Evolutionary conservation across 2,329 filamentous ascomycete species (phyloP), one percentile per base, ranked within the genome.

Genomic region (Colletotrichum aenigma): DNA sequence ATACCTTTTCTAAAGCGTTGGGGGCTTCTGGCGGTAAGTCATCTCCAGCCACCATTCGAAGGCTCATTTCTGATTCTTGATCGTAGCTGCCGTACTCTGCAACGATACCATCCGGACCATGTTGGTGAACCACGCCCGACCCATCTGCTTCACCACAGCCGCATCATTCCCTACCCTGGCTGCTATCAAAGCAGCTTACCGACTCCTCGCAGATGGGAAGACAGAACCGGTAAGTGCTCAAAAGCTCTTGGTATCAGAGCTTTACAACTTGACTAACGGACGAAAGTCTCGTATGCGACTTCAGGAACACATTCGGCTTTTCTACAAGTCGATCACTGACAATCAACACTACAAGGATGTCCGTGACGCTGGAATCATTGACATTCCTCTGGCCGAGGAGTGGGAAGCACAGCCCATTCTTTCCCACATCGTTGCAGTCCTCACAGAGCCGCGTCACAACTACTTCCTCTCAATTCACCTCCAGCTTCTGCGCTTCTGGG

Each of bases 1-100:
- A 91, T 78, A 89, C 88, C 0, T 91, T 86, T 81, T 86, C 88
- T 15, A 91, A 92, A 79, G 88, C 88, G 1, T 76, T 91, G 30
- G 89, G 84, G 1, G 80, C 81, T 18, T 81, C 79, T 56, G 86
- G 86, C 2, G 66, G 66, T 70, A 10, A 61, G 66, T 48, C 6
- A n/a, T 3, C 8, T 32, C 26, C 5, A 28, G 21, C 18, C 26
- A 10, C 16, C 38, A 18, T 18, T 43, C 8, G 18, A 43, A 43
- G 21, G 13, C 56, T 16, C 28, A 32, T 30, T 1, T 10, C 26
- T 61, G 16, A 61, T 18, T 28, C 28, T 6, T 10, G 16, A 61
- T 2, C 16, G 24, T 61, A 81, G 80, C 75, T 28, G 61, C 72
- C 10, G 78, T 81, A 6, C 60, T 82, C 4, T 70, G 74, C 26